phyloP scores from a whole-genome alignment of 2,329 filamentous ascomycete genomes.

The Diaporthe ilicicola region DNA sequence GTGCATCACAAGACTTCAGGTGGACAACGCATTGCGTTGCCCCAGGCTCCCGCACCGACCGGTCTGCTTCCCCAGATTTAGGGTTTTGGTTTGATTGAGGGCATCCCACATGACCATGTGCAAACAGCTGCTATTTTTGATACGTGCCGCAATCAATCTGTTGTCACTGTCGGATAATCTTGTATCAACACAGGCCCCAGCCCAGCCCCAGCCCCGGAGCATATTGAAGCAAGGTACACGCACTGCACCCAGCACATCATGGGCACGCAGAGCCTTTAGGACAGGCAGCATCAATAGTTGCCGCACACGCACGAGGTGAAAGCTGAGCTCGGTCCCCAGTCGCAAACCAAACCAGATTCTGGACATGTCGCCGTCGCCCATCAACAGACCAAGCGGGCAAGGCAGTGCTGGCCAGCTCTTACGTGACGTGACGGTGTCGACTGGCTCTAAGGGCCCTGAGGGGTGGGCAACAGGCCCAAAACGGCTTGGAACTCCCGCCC shows the following conservation, averaged over 20 bases:
- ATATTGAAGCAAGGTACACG: no score
- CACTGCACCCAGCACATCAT: no score
- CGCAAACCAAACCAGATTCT: conserved; percentile 1
- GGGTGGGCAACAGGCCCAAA: conserved; percentile 6
- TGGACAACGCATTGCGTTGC: conserved; percentile 29
- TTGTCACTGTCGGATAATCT: conserved; percentile 18
- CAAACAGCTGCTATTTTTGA: conserved; percentile 24
- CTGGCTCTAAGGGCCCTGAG: conserved; percentile 1
- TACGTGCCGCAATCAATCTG: conserved; percentile 17
- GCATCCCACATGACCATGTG: conserved; percentile 17
- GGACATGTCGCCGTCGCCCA: neutral
- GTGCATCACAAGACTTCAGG: conserved; percentile 18
- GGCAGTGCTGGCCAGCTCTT: conserved; percentile 21
- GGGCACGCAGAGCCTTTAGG: no score
- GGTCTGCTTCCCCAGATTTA: conserved; percentile 20
- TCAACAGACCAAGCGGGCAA: conserved; percentile 3
- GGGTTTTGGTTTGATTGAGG: conserved; percentile 24
- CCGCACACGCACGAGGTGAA: neutral
- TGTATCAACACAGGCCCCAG: neutral
- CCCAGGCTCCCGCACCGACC: conserved; percentile 30
- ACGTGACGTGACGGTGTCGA: conserved; percentile 11
- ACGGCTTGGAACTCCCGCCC: conserved; percentile 18
- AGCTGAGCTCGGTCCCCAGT: neutral
- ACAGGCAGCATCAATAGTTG: conserved; percentile 14
- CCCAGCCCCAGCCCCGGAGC: neutral